Base-by-base conservation (phyloP, 305 asterid species). In the Striga hermonthica region DNA sequence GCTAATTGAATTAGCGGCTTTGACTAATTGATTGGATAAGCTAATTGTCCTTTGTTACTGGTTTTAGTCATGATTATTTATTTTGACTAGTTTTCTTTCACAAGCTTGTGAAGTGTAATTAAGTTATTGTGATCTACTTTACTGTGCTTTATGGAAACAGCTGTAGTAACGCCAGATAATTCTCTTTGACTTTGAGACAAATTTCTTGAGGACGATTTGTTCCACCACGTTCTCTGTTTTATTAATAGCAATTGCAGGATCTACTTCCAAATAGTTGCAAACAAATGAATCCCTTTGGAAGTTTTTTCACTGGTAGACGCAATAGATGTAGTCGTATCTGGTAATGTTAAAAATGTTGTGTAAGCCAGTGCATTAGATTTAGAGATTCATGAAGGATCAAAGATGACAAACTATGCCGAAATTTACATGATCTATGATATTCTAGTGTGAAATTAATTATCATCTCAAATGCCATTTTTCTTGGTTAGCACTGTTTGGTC, bases 371-470 rank as follows among this genome's bases (percentile, higher is more conserved):
- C n/a, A n/a, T n/a, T n/a, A n/a, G n/a, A n/a, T n/a, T n/a, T 22
- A 22, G 31, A 22, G 31, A 22, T 22, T 0, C 2, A 22, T 22
- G 31, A 22, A 22, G 31, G 31, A 50, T 50, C n/a, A 62, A 48
- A 49, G 12, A 58, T 64, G 66, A 61, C 13, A 43, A 15, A 12
- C 9, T 56, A 40, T 48, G 54, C 50, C 7, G 55, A 59, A 45
- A 66, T 22, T 22, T 22, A 22, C 31, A 48, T 59, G 11, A 28
- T 7, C 4, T 22, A 7, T 57, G 56, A 53, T n/a, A n/a, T 7
- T 53, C 64, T 49, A 49, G 15, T 40, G 47, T 41, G 37, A 59
- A 49, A 55, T 60, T 64, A 38, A 10, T 43, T 11, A 31, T 36
- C 55, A 53, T 36, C 50, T 10, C 55, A 10, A 58, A 41, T 49